Evolutionary conservation across 1,139 yeast genomes (phyloP).

Genomic region (Diutina pseudorugosa): DNA sequence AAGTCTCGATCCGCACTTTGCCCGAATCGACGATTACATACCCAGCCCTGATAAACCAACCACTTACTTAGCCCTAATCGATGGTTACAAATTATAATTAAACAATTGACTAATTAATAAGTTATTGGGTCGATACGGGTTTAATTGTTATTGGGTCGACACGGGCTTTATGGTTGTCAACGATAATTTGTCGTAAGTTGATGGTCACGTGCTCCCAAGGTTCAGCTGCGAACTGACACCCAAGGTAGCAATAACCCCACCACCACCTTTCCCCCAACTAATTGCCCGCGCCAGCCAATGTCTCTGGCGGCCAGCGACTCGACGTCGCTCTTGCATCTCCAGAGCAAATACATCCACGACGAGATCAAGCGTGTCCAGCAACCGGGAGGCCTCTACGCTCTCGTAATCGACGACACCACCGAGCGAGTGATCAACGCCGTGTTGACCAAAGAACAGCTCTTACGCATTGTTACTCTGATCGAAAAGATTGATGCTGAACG

Average conservation of each 20-base stretch:
- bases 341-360: slow-evolving; percentile 22
- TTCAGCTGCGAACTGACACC: too few relatives aligned
- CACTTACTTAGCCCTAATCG: too few relatives aligned
- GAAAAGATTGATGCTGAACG: slow-evolving; percentile 27
- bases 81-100: too few relatives aligned
- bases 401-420: slow-evolving; percentile 26
- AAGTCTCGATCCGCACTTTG: too few relatives aligned
- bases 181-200: too few relatives aligned
- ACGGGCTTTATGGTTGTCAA: too few relatives aligned
- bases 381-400: slow-evolving; percentile 24
- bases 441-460: slow-evolving; percentile 23
- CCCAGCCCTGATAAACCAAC: too few relatives aligned
- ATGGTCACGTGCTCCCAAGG: too few relatives aligned
- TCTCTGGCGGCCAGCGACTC: slow-evolving; percentile 13
- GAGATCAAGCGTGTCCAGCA: slow-evolving; percentile 22
- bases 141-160: too few relatives aligned
- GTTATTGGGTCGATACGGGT: too few relatives aligned
- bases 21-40: too few relatives aligned
- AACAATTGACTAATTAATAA: too few relatives aligned
- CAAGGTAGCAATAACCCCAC: background rate
- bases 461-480: slow-evolving; percentile 30
- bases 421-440: slow-evolving; percentile 24
- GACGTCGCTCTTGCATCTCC: slow-evolving; percentile 22
- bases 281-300: background rate
- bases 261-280: background rate